Base-by-base conservation (phyloP, 768 basidiomycete genomes). In the Clavaria fumosa region DNA sequence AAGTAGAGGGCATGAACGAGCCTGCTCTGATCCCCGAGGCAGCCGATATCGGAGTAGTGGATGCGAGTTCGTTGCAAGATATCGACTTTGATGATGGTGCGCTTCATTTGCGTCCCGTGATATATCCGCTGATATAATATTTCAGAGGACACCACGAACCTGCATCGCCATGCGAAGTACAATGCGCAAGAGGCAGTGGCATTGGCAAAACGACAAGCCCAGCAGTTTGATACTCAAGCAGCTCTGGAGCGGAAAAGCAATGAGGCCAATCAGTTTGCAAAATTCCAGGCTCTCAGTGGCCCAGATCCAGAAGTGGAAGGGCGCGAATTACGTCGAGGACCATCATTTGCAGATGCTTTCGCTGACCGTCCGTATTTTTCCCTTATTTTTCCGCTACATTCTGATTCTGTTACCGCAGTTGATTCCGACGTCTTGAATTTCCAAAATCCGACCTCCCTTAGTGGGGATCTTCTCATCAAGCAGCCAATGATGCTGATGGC, bases 371-470 rank as follows among this genome's bases (percentile, higher is more conserved):
- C 50, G 82, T 55, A 28, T 33, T 32, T 22, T 34, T 7, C 23
- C 36, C 33, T 34, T 17, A 15, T 5, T 19, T 14, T 26, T 10
- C 12, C 35, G 4, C 23, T 17, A 20, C n/a, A 14, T 32, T 7
- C 18, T 33, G 42, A 23, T 52, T 35, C 32, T 28, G 15, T 22
- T 28, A 7, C 21, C 17, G 4, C 43, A 90, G 88, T 93, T 48
- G 90, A 93, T 54, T 86, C 85, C 14, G 90, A 95, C 50, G 93
- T 97, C 52, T 75, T 99, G 26, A 96, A 99, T 60, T 97, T 99
- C 76, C 91, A 96, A 60, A 97, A 99, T 51, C 95, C 95, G 5
- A 88, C 89, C 3, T 85, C 86, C 11, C 58, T 91, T 45, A 82
- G 70, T 32, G 89, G 86, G 6, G 74, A 76, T 6, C 59, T 90